Percentiles rank a stretch among this genome's conserved stretches.
Conservation (phyloP, 768 basidiomycete genomes). For the Suillus subluteus region DNA sequence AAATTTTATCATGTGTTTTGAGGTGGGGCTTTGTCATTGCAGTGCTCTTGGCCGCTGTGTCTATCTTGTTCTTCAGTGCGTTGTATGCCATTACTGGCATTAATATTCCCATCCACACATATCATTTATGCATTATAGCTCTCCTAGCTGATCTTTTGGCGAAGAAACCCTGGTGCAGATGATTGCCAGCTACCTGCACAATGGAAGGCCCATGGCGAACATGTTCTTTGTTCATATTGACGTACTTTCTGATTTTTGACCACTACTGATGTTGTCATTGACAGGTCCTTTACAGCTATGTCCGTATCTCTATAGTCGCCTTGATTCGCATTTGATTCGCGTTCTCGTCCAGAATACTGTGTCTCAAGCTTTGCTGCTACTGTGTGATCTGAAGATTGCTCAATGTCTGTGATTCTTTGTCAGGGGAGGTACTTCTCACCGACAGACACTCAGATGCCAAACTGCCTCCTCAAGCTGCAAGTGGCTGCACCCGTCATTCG, state of each 20-base stretch:
- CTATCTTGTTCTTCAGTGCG: conserved; percentile 56
- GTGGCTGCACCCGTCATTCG: conserved; percentile 82
- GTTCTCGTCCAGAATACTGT: neutral
- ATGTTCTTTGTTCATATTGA: conserved; percentile 38
- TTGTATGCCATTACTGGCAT: conserved; percentile 53
- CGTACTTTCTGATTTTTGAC: conserved; percentile 12
- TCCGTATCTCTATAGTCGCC: neutral
- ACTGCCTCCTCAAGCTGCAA: conserved; percentile 64
- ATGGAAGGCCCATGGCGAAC: conserved; percentile 45
- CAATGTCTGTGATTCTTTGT: conserved; percentile 21
- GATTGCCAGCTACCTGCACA: conserved; percentile 41
- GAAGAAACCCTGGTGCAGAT: conserved; percentile 37
- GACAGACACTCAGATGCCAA: conserved; percentile 48
- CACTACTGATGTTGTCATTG: conserved; percentile 45
- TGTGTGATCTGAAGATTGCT: conserved; percentile 57
- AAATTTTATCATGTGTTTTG: neutral
- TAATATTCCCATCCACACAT: conserved; percentile 23
- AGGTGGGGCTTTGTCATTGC: conserved; percentile 57
- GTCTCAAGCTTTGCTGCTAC: conserved; percentile 51
- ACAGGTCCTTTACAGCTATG: conserved; percentile 43
- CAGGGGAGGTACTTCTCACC: conserved; percentile 27
- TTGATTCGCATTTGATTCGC: neutral
- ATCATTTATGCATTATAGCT: neutral
- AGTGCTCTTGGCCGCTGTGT: conserved; percentile 52
- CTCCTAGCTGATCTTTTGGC: neutral